phyloP scores from a whole-genome alignment of 75 land plant genomes.

The Cryptomeria japonica region DNA sequence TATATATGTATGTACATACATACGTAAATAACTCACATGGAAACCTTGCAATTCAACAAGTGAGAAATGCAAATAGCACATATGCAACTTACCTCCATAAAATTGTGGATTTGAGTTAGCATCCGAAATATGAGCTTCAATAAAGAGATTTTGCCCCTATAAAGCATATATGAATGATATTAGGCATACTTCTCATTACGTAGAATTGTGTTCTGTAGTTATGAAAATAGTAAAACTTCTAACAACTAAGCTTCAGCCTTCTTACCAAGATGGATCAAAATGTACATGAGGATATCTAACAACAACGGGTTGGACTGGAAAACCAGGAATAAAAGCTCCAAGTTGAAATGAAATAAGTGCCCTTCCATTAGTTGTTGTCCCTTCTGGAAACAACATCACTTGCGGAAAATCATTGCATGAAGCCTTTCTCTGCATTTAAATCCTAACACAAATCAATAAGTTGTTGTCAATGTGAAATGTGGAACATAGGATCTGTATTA shows the following conservation, averaged over 20 bases:
- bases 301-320: constrained; percentile 85
- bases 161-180: constrained; percentile 2
- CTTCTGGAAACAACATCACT: constrained; percentile 92
- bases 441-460: constrained; percentile 15
- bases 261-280: constrained; percentile 95
- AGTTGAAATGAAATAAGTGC: constrained; percentile 79
- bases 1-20: no score
- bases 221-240: background rate
- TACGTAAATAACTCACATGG: background rate
- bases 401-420: constrained; percentile 66
- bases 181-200: background rate
- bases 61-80: constrained; percentile 2
- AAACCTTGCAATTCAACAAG: background rate
- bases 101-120: constrained; percentile 93
- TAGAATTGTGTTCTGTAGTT: background rate
- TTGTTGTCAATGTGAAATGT: constrained; percentile 12
- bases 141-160: constrained; percentile 84
- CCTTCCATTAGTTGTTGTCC: constrained; percentile 93
- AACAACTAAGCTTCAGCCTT: background rate
- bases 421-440: constrained; percentile 67
- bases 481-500: background rate
- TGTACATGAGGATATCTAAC: constrained; percentile 89
- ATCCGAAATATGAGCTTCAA: constrained; percentile 77
- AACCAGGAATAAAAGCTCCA: constrained; percentile 91
- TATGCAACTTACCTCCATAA: constrained; percentile 52